phyloP scores from a whole-genome alignment of 805 yeast genomes.

The Zygoascus ofunaensis region DNA sequence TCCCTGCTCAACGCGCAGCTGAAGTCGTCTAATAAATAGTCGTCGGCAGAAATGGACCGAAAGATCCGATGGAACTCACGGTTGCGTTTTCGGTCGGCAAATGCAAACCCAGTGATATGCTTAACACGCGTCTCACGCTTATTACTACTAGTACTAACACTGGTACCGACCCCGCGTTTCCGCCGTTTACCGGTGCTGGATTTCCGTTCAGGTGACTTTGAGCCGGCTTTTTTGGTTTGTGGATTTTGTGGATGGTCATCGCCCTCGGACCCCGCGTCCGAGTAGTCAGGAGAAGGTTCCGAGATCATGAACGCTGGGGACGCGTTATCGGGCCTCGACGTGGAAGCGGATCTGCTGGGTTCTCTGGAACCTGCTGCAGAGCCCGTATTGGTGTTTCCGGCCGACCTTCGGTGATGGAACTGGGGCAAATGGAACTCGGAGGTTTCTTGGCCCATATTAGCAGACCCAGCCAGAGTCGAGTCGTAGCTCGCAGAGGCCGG shows the following conservation, averaged over 20 bases:
- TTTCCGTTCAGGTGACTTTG: neutral
- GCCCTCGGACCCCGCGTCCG: neutral
- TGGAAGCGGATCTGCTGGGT: neutral
- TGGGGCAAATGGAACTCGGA: neutral
- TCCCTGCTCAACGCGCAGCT: slow-evolving; percentile 86
- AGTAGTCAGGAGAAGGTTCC: neutral
- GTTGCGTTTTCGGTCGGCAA: slow-evolving; percentile 39
- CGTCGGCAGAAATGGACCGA: slow-evolving; percentile 55
- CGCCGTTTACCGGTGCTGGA: neutral
- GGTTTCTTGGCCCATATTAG: neutral
- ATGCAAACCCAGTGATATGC: slow-evolving; percentile 18
- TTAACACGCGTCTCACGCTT: neutral
- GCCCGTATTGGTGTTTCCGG: neutral
- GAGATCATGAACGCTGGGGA: neutral
- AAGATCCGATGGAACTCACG: slow-evolving; percentile 72
- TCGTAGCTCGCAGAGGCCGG: neutral
- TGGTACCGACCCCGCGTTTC: too few species aligned
- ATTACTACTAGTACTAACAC: neutral
- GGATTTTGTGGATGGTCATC: too few species aligned
- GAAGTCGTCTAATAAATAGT: slow-evolving; percentile 74
- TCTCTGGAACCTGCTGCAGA: neutral
- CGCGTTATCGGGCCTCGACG: neutral
- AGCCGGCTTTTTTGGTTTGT: too few species aligned
- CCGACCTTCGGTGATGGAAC: neutral
- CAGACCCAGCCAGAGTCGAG: neutral